These are phyloP conservation scores for Chlamydomonas schloesseri DNA, from an alignment of 139 green algal genomes.

Conservation along the genomic window DNA sequence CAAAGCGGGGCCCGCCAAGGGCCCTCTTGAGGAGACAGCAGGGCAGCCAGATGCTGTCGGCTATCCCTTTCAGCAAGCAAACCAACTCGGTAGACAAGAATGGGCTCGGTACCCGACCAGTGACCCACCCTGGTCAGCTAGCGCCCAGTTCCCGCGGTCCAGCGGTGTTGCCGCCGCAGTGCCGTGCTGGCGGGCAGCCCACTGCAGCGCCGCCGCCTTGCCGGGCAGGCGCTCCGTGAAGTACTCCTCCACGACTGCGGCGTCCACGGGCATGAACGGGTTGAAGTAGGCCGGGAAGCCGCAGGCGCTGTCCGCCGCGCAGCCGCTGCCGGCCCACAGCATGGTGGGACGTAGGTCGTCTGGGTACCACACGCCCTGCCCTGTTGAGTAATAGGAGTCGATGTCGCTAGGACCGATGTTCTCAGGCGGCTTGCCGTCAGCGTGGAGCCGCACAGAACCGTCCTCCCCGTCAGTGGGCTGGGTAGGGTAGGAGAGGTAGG, in stretches of 20 bases:
- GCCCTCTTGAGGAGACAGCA: slow-evolving; percentile 1
- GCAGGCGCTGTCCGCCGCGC: slow-evolving; percentile 5
- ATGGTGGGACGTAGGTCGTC: slow-evolving; percentile 44
- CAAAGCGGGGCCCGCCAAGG: too few species aligned
- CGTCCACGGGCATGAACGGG: slow-evolving; percentile 29
- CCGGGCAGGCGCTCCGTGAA: slow-evolving; percentile 55
- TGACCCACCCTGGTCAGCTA: slow-evolving; percentile 52
- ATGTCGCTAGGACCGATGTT: slow-evolving; percentile 41
- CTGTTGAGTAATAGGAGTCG: slow-evolving; percentile 8
- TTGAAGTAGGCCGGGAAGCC: slow-evolving; percentile 45
- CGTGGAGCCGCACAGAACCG: slow-evolving; percentile 26
- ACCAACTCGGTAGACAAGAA: too few species aligned
- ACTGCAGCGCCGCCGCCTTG: slow-evolving; percentile 46
- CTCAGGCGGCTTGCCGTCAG: background rate
- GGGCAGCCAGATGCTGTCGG: too few species aligned
- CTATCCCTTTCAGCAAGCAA: too few species aligned
- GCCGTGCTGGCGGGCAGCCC: slow-evolving; percentile 46
- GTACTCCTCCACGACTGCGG: background rate
- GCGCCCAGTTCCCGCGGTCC: slow-evolving; percentile 53
- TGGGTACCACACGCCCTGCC: slow-evolving; percentile 66
- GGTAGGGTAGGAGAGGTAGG: background rate
- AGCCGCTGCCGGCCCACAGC: slow-evolving; percentile 57
- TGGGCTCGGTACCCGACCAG: too few species aligned
- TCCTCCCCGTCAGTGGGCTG: background rate
- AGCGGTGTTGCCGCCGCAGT: slow-evolving; percentile 2